These are phyloP conservation scores for Globisporangium spiculum DNA, from an alignment of 352 stramenopile species.

Conservation along the genomic window DNA sequence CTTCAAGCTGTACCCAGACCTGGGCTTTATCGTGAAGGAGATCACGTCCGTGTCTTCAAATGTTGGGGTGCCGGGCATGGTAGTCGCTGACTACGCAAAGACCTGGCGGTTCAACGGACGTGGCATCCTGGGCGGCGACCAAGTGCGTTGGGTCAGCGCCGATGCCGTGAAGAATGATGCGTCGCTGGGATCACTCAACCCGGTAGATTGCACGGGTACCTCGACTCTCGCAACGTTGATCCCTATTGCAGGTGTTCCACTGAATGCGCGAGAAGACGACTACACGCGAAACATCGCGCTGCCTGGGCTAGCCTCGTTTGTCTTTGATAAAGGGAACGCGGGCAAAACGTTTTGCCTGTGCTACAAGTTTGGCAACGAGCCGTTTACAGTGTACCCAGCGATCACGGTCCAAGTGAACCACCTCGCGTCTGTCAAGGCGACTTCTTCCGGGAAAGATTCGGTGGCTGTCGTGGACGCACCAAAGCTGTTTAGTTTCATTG, in stretches of 20 bases:
- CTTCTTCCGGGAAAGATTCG: slow-evolving; percentile 25
- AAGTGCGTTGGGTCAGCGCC: slow-evolving; percentile 53
- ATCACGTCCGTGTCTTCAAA: slow-evolving; percentile 29
- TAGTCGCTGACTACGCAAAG: slow-evolving; percentile 51
- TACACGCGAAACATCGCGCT: slow-evolving; percentile 36
- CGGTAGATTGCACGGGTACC: slow-evolving; percentile 37
- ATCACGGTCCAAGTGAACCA: slow-evolving; percentile 51
- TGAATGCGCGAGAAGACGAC: slow-evolving; percentile 35
- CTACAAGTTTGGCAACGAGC: slow-evolving; percentile 70
- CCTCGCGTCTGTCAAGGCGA: slow-evolving; percentile 29
- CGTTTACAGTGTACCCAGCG: slow-evolving; percentile 45
- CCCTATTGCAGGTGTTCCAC: neutral
- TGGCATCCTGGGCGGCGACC: slow-evolving; percentile 38
- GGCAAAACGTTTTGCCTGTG: slow-evolving; percentile 60
- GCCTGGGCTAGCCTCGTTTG: slow-evolving; percentile 20
- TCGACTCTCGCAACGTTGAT: slow-evolving; percentile 36
- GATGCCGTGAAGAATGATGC: slow-evolving; percentile 29
- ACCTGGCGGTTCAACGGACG: slow-evolving; percentile 46
- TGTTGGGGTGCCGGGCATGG: slow-evolving; percentile 34
- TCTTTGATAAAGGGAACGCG: slow-evolving; percentile 36
- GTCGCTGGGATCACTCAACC: slow-evolving; percentile 10
- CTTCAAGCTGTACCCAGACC: slow-evolving; percentile 52
- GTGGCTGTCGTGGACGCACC: slow-evolving; percentile 47
- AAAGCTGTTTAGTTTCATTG: slow-evolving; percentile 49
- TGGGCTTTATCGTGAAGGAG: slow-evolving; percentile 56